Evolutionary conservation across 2,329 filamentous ascomycete species (phyloP), one percentile per base, ranked within the genome.

Genomic region (Xylaria polymorpha): DNA sequence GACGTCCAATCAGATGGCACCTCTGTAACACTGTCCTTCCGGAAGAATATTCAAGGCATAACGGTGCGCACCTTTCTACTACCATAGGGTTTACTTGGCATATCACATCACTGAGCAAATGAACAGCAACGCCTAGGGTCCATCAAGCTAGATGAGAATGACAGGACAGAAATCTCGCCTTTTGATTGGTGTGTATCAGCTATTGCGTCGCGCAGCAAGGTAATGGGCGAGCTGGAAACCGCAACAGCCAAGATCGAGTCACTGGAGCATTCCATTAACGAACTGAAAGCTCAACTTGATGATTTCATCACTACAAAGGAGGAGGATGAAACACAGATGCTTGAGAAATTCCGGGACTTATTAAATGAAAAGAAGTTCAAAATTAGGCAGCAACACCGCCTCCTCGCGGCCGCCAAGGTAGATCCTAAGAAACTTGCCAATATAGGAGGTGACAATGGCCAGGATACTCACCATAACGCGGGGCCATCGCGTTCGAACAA

Each of bases 301-400:
- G 90, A 92, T 73, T 85, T 94, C 18, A 84, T 90, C 56, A 83
- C 84, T 63, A 84, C 88, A 15, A 94, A 94, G 77, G 84, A 87
- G 56, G 86, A 88, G 20, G 86, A 93, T 70, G 92, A 94, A 79
- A 84, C 85, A 0, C 85, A 85, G 20, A 81, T 94, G 65, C 80
- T 94, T 1, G 86, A 87, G 69, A 93, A 93, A 77, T 93, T 93
- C 74, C 86, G 88, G 64, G 83, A 87, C 64, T 82, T 95, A 1
- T 81, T 94, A 1, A 94, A 94, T 74, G 88, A 91, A 78, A 95
- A 95, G 82, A 94, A 94, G 79, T 83, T 90, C 61, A 94, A 92
- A 80, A 94, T 94, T 59, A 83, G 92, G 51, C 87, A 94, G 74
- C 91, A 94, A 79, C 89, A 92, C 74, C 85, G 87, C 46, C 80